phyloP scores from a whole-genome alignment of 352 stramenopile genomes.

The Phytophthora niederhauseri region DNA sequence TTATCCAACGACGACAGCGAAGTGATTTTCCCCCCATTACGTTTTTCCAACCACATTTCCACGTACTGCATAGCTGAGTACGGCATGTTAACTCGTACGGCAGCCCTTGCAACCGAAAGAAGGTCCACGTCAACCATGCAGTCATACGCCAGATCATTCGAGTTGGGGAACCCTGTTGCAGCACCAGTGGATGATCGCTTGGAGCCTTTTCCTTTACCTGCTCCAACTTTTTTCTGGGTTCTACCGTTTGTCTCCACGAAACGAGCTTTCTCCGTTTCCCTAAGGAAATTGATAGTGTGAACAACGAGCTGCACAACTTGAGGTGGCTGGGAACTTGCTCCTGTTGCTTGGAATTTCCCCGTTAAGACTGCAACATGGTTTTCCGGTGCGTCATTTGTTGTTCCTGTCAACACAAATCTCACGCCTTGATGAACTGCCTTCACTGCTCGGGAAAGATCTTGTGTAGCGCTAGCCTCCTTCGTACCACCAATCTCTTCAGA shows the following conservation, averaged over 20 bases:
- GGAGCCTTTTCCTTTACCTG: conserved; percentile 24
- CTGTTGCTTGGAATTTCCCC: background rate
- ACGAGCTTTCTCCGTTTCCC: conserved; percentile 71
- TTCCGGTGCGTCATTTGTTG: conserved; percentile 4
- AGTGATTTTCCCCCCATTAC: conserved; percentile 53
- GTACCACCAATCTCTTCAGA: background rate
- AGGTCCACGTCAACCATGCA: conserved; percentile 70
- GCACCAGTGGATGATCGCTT: conserved; percentile 16
- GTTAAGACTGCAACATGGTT: background rate
- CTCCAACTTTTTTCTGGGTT: conserved; percentile 4
- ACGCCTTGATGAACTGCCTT: conserved; percentile 53
- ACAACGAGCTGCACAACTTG: conserved; percentile 73
- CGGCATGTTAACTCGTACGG: conserved; percentile 81
- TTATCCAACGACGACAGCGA: conserved; percentile 38
- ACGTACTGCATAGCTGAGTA: conserved; percentile 91
- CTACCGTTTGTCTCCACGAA: conserved; percentile 75
- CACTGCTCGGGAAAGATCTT: conserved; percentile 13
- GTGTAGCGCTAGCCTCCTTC: conserved; percentile 3
- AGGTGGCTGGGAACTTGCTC: conserved; percentile 30
- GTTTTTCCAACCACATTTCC: conserved; percentile 86
- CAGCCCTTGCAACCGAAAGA: conserved; percentile 65
- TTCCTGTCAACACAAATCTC: conserved; percentile 40
- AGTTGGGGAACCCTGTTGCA: background rate
- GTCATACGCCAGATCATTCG: conserved; percentile 52
- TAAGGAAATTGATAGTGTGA: conserved; percentile 82